These are phyloP conservation scores for Backusella tarrabulga DNA, from an alignment of 192 early-diverging fungal genomes.

Conservation along the genomic window DNA sequence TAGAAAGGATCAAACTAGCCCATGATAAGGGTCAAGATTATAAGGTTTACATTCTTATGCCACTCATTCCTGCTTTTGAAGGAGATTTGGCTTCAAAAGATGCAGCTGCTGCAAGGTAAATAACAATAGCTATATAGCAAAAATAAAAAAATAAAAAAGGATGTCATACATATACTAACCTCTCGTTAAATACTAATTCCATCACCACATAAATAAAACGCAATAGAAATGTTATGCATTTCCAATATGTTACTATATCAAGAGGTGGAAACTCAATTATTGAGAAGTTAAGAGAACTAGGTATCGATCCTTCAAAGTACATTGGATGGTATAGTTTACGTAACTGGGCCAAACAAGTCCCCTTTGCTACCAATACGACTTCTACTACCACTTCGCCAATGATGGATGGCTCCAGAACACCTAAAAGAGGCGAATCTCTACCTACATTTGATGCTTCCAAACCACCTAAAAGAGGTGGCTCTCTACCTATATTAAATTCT, in stretches of 20 bases:
- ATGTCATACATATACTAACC: background rate
- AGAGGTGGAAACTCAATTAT: conserved; percentile 73
- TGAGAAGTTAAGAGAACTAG: conserved; percentile 51
- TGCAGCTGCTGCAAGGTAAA: conserved; percentile 55
- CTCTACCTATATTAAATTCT: background rate
- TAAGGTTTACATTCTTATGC: conserved; percentile 73
- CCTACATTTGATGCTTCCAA: background rate
- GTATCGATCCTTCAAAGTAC: conserved; percentile 62
- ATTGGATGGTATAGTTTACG: conserved; percentile 75
- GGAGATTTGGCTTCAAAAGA: conserved; percentile 74
- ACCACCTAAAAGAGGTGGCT: background rate
- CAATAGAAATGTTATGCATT: conserved; percentile 68
- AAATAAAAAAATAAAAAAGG: background rate
- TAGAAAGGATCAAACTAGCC: conserved; percentile 71
- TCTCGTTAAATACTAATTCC: background rate
- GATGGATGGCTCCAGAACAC: background rate
- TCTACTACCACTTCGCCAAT: background rate
- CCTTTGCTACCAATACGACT: background rate
- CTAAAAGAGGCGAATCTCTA: background rate
- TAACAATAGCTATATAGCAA: background rate
- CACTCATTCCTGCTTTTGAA: conserved; percentile 82
- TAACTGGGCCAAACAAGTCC: conserved; percentile 55
- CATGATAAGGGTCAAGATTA: conserved; percentile 55
- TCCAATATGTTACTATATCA: conserved; percentile 75
- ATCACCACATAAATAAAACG: background rate